Conservation (phyloP, 1,284 basidiomycete genomes). For the Amylostereum areolatum region DNA sequence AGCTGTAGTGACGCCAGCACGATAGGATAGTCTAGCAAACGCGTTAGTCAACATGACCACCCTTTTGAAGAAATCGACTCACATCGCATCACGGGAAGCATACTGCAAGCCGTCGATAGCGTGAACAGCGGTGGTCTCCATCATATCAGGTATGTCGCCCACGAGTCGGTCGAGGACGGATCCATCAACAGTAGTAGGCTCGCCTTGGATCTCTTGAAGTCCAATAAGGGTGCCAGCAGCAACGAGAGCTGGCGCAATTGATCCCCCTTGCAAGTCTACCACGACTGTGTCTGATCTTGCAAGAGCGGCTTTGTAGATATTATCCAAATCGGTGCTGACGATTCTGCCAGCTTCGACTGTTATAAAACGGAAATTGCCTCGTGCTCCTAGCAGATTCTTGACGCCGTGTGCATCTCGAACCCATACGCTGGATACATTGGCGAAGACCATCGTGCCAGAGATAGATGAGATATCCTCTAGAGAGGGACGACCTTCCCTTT, state of each 20-base stretch:
- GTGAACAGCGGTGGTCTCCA: slow-evolving; percentile 50
- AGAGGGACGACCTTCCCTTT: slow-evolving; percentile 63
- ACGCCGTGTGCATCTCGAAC: slow-evolving; percentile 8
- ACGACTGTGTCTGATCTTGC: slow-evolving; percentile 2
- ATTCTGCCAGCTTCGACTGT: too few relatives aligned
- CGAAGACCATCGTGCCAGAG: slow-evolving; percentile 30
- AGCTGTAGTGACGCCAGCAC: slow-evolving; percentile 51
- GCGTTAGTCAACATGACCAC: slow-evolving; percentile 12
- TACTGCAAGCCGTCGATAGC: slow-evolving; percentile 75
- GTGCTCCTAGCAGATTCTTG: too few relatives aligned
- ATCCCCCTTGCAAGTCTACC: slow-evolving; percentile 46
- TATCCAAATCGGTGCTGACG: too few relatives aligned
- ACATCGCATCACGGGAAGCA: slow-evolving; percentile 65
- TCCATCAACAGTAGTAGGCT: slow-evolving; percentile 69
- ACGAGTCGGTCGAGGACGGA: slow-evolving; percentile 44
- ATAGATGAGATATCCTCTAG: slow-evolving; percentile 23
- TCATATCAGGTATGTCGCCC: slow-evolving; percentile 33
- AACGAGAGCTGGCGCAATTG: slow-evolving; percentile 52
- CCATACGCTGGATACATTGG: slow-evolving; percentile 38
- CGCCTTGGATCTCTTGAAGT: slow-evolving; percentile 54
- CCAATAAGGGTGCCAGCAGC: slow-evolving; percentile 57
- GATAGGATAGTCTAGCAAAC: slow-evolving; percentile 47
- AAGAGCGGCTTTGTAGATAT: too few relatives aligned
- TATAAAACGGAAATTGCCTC: slow-evolving; percentile 6
- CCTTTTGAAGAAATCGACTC: slow-evolving; percentile 18